phyloP scores from a whole-genome alignment of 139 green algal genomes.

The Micractinium sp. region DNA sequence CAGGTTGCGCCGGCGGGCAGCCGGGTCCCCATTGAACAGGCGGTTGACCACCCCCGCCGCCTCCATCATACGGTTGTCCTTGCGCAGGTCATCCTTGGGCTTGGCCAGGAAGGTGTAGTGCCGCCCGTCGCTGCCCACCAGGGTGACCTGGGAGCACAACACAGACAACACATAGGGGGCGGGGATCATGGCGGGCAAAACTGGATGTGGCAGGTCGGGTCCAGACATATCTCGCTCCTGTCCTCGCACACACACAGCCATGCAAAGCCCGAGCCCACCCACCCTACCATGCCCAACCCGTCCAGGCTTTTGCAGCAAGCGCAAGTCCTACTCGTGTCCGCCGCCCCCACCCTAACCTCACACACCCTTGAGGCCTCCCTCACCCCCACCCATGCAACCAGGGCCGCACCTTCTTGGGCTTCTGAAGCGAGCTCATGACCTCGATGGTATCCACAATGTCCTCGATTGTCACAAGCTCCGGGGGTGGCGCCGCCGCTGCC shows the following conservation, averaged over 20 bases:
- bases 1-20: conserved; percentile 74
- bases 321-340: too few species aligned
- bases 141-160: conserved; percentile 55
- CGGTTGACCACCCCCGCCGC: conserved; percentile 71
- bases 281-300: too few species aligned
- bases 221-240: too few species aligned
- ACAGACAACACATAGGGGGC: too few species aligned
- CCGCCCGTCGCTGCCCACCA: conserved; percentile 81
- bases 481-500: background rate
- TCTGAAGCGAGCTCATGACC: conserved; percentile 84
- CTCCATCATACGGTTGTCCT: conserved; percentile 98
- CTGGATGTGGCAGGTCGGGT: too few species aligned
- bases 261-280: too few species aligned
- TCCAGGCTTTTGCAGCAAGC: conserved; percentile 69
- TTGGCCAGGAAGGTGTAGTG: conserved; percentile 96
- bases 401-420: conserved; percentile 87
- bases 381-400: too few species aligned
- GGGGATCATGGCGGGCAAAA: background rate
- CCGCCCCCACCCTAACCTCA: too few species aligned
- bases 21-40: conserved; percentile 61
- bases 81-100: conserved; percentile 98
- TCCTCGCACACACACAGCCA: too few species aligned
- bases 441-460: conserved; percentile 84
- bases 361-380: too few species aligned
- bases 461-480: conserved; percentile 68